A percentile compares a stretch with the other conserved stretches of the same genome.
These are phyloP conservation scores for Boletus subparvulus DNA, from an alignment of 768 basidiomycete species.

Conservation along the genomic window DNA sequence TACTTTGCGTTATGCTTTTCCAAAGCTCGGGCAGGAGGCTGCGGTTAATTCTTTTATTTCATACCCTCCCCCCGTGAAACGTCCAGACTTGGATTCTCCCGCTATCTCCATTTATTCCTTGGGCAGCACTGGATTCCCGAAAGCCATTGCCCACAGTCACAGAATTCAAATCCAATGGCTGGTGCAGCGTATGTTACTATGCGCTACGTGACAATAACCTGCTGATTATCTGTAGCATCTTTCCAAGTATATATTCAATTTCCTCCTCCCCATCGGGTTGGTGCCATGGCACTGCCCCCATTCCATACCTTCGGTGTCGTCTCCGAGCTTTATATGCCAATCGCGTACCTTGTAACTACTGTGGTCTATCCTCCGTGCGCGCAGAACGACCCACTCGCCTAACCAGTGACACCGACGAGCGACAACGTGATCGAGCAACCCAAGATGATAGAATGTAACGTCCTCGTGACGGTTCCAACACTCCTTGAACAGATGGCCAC, in stretches of 20 bases:
- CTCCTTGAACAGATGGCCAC: slow-evolving; percentile 38
- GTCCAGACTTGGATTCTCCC: slow-evolving; percentile 34
- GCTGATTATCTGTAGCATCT: slow-evolving; percentile 3
- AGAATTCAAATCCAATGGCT: slow-evolving; percentile 36
- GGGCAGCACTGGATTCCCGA: slow-evolving; percentile 52
- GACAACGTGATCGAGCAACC: slow-evolving; percentile 40
- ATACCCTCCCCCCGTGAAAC: slow-evolving; percentile 12
- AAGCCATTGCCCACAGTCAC: slow-evolving; percentile 41
- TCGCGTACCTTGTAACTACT: slow-evolving; percentile 14
- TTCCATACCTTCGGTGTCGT: slow-evolving; percentile 27
- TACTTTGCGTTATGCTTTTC: slow-evolving; percentile 33
- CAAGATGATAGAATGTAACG: slow-evolving; percentile 26
- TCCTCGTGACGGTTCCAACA: slow-evolving; percentile 37
- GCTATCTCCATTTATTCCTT: slow-evolving; percentile 48
- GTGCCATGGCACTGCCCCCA: slow-evolving; percentile 26
- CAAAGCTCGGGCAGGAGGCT: slow-evolving; percentile 38
- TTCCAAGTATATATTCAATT: background rate
- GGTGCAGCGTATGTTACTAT: slow-evolving; percentile 31
- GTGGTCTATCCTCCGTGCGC: slow-evolving; percentile 31
- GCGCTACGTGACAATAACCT: background rate
- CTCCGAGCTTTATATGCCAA: slow-evolving; percentile 16
- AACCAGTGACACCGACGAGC: slow-evolving; percentile 39
- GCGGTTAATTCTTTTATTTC: slow-evolving; percentile 14
- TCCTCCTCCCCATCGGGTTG: slow-evolving; percentile 20
- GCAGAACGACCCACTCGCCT: slow-evolving; percentile 13